These are phyloP conservation scores for Candida incommunis DNA, from an alignment of 805 yeast genomes.

Conservation along the genomic window DNA sequence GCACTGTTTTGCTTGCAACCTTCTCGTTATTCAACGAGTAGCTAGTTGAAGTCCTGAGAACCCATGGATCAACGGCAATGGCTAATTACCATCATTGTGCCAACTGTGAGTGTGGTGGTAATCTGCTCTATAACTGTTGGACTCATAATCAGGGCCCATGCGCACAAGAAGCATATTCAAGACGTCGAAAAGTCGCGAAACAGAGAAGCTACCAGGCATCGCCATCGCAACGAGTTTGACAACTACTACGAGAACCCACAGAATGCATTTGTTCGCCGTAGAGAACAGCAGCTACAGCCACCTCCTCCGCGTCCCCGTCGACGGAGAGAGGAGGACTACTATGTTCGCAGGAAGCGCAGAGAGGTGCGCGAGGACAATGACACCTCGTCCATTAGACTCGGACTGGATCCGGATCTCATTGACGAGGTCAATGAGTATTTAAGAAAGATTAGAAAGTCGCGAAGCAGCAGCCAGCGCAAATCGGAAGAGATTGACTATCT, in stretches of 20 bases:
- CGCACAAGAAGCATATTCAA: not conserved
- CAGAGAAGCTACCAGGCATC: too few species aligned
- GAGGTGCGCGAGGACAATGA: not conserved
- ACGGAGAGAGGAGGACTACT: not conserved
- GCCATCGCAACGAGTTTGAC: too few species aligned
- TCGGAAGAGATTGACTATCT: not conserved
- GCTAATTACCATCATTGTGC: not conserved
- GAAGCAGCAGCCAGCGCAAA: not conserved
- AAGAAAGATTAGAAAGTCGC: not conserved
- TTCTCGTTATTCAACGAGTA: too few species aligned
- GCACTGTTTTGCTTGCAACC: too few species aligned
- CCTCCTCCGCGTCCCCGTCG: not conserved
- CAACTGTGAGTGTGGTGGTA: not conserved
- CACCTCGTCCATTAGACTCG: not conserved
- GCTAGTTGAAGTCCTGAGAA: too few species aligned
- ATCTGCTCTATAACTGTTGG: not conserved
- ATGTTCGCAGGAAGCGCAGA: not conserved
- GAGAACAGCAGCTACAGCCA: too few species aligned
- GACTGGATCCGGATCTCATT: slow-evolving; percentile 1
- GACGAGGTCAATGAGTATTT: not conserved
- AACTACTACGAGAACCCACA: too few species aligned
- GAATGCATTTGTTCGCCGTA: too few species aligned
- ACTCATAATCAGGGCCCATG: not conserved
- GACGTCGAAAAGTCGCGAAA: not conserved
- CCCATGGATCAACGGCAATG: not conserved